phyloP scores from a whole-genome alignment of 352 stramenopile genomes.

The Pythium guiyangense region DNA sequence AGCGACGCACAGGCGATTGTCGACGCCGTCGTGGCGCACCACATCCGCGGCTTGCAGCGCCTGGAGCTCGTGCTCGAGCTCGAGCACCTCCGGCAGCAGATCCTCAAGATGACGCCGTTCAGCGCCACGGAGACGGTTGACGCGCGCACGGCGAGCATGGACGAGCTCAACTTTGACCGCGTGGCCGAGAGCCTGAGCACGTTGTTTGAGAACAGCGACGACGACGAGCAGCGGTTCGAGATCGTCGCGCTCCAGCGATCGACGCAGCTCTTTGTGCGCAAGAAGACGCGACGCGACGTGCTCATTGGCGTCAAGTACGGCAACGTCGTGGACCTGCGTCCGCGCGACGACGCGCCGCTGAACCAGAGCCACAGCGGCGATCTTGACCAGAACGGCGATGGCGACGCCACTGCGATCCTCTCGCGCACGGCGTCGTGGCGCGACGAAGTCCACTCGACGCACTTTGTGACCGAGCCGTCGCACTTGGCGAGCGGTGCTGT shows the following conservation, averaged over 20 bases:
- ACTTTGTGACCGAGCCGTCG: conserved; percentile 61
- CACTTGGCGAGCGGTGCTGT: conserved; percentile 25
- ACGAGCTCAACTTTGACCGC: conserved; percentile 18
- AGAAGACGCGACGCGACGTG: conserved; percentile 39
- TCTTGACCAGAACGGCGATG: too few species aligned
- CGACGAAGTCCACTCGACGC: conserved; percentile 9
- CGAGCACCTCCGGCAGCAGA: conserved; percentile 59
- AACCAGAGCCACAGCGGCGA: too few species aligned
- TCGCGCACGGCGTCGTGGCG: neutral
- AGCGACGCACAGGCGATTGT: conserved; percentile 4
- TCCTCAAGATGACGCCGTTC: conserved; percentile 33
- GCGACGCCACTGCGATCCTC: neutral
- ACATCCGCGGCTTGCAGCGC: conserved; percentile 40
- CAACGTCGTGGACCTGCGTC: conserved; percentile 23
- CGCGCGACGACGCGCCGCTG: neutral
- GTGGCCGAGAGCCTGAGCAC: conserved; percentile 30
- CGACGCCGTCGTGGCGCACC: conserved; percentile 13
- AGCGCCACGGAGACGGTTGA: conserved; percentile 19
- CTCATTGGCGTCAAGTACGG: conserved; percentile 37
- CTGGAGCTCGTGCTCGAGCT: conserved; percentile 51
- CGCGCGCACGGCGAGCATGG: neutral
- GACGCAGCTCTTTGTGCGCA: conserved; percentile 36
- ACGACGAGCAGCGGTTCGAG: conserved; percentile 37
- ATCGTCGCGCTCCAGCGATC: conserved; percentile 31
- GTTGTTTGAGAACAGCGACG: conserved; percentile 26